Percentiles rank a stretch among this genome's conserved stretches.
Conservation (phyloP, 73 alveolate species). For the Uronychia binucleata region DNA sequence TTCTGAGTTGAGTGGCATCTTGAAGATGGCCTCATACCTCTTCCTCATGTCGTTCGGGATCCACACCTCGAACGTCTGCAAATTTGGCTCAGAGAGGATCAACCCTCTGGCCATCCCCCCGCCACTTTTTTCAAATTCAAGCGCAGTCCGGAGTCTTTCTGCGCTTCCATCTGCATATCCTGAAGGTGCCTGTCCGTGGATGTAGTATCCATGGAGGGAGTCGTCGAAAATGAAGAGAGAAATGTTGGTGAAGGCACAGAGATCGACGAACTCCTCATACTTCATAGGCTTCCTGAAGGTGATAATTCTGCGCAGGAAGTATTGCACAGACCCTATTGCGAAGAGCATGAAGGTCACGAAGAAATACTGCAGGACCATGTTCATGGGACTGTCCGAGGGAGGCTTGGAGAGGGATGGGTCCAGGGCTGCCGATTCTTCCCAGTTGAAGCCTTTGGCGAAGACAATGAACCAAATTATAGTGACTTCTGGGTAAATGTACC, state of each 20-base stretch:
- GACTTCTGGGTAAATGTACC: conserved; percentile 75
- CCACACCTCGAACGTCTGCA: conserved; percentile 90
- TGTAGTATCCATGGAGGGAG: conserved; percentile 94
- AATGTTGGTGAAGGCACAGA: conserved; percentile 93
- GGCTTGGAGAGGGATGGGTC: conserved; percentile 54
- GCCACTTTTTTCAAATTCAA: conserved; percentile 88
- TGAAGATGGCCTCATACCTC: conserved; percentile 26
- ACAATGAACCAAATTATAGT: conserved; percentile 49
- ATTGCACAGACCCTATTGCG: conserved; percentile 75
- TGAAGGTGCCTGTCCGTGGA: conserved; percentile 96
- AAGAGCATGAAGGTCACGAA: conserved; percentile 72
- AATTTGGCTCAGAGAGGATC: conserved; percentile 68
- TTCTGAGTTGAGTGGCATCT: not conserved
- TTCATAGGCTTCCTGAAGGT: conserved; percentile 79
- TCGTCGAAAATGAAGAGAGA: conserved; percentile 93
- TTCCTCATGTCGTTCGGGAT: conserved; percentile 58
- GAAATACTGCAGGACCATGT: conserved; percentile 78
- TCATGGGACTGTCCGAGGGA: conserved; percentile 61
- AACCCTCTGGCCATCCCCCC: conserved; percentile 84
- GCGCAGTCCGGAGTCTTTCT: conserved; percentile 69
- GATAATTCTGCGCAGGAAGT: conserved; percentile 67
- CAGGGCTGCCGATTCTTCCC: conserved; percentile 56
- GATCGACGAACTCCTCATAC: conserved; percentile 89
- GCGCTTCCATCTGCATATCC: conserved; percentile 90
- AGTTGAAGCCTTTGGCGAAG: conserved; percentile 71